Conservation (phyloP, 768 basidiomycete genomes). For the Coprinellus micaceus region DNA sequence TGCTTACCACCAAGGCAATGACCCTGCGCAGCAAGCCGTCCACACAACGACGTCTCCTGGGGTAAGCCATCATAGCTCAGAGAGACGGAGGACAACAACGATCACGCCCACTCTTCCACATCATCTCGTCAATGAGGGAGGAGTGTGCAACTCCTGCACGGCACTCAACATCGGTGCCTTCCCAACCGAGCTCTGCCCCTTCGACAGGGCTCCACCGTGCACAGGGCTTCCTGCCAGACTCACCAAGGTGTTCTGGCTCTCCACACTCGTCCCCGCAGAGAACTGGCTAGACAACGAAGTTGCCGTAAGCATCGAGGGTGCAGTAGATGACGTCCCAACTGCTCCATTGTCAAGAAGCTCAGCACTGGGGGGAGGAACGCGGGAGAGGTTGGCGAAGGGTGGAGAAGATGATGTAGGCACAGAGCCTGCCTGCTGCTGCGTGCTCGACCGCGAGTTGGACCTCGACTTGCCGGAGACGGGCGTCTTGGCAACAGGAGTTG, state of each 20-base stretch:
- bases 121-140: neutral
- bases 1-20: no score
- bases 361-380: slow-evolving; percentile 4
- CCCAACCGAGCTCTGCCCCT: neutral
- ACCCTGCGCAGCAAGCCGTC: no score
- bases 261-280: neutral
- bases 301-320: neutral
- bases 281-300: slow-evolving; percentile 2
- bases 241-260: slow-evolving; percentile 3
- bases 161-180: neutral
- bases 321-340: neutral
- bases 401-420: neutral
- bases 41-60: no score
- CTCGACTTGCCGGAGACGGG: neutral
- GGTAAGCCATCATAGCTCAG: no score
- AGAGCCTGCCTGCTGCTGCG: neutral
- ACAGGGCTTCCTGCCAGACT: neutral
- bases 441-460: neutral
- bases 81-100: no score
- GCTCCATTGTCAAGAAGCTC: neutral
- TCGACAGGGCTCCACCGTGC: neutral
- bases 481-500: neutral
- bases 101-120: no score
- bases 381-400: slow-evolving; percentile 4
- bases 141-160: neutral